phyloP scores from a whole-genome alignment of 2,329 filamentous ascomycete species.

The Claviceps cyperi region DNA sequence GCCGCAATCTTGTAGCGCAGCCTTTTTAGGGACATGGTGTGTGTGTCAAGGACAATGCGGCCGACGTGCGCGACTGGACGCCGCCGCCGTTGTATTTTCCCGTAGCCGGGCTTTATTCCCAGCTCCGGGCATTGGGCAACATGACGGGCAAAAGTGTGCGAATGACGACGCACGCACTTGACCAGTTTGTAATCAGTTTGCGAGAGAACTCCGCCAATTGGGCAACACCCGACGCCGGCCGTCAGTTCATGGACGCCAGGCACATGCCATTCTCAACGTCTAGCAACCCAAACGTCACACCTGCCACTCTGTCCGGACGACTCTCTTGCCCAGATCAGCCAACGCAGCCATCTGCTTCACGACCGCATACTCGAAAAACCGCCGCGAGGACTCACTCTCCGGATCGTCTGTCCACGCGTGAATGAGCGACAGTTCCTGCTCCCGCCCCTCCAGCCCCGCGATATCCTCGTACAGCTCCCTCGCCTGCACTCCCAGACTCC shows the following conservation, averaged over 20 bases:
- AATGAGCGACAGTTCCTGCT: conserved; percentile 29
- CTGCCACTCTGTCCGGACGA: conserved; percentile 29
- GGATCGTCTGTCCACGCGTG: conserved; percentile 29
- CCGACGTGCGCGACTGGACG: too few relatives aligned
- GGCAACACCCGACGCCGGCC: background rate
- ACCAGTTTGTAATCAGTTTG: background rate
- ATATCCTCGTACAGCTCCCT: conserved; percentile 35
- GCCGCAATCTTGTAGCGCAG: too few relatives aligned
- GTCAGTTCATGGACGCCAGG: background rate
- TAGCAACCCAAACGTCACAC: background rate
- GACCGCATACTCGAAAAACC: conserved; percentile 36
- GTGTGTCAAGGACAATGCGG: too few relatives aligned
- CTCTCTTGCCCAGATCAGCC: conserved; percentile 28
- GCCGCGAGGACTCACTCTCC: conserved; percentile 21
- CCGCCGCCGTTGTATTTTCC: too few relatives aligned
- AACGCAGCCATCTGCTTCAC: conserved; percentile 32
- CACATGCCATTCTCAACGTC: too few relatives aligned
- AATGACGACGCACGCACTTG: too few relatives aligned
- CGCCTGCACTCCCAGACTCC: conserved; percentile 30
- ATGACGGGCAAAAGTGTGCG: background rate
- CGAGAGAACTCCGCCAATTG: background rate
- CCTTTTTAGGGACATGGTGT: too few relatives aligned
- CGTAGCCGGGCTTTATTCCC: too few relatives aligned
- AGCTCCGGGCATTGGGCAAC: too few relatives aligned
- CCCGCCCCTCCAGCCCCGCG: conserved; percentile 29